A percentile compares a stretch with the other conserved stretches of the same genome.
Conservation (phyloP, 192 early-diverging fungal genomes). For the Obelidium mucronatum region DNA sequence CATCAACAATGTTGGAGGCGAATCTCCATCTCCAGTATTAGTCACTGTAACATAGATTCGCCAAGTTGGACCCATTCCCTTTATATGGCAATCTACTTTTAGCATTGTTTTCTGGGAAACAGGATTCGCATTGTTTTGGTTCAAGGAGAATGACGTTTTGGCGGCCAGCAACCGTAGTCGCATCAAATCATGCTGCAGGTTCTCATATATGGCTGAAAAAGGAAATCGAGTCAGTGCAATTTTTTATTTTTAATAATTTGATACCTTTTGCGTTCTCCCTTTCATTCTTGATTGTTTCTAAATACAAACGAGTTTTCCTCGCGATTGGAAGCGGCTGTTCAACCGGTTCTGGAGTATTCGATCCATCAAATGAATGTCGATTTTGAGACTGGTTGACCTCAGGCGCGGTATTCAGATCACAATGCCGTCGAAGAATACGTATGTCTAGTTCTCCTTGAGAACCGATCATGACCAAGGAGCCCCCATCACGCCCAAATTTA, state of each 20-base stretch:
- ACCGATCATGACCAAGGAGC: conserved; percentile 25
- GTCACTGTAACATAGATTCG: neutral
- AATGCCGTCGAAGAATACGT: conserved; percentile 26
- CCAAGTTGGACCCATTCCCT: conserved; percentile 25
- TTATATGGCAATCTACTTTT: neutral
- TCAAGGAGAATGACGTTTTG: neutral
- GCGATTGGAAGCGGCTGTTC: neutral
- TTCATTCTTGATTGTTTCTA: conserved; percentile 28
- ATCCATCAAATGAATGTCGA: too few relatives aligned
- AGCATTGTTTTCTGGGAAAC: neutral
- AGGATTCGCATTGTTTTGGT: neutral
- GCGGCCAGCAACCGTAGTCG: neutral
- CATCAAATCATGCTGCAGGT: conserved; percentile 19
- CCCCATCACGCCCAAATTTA: conserved; percentile 25
- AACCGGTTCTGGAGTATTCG: neutral
- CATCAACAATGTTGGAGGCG: neutral
- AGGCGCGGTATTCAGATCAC: neutral
- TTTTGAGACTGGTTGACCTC: too few relatives aligned
- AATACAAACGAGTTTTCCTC: conserved; percentile 14
- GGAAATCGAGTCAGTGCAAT: neutral
- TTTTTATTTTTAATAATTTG: too few relatives aligned
- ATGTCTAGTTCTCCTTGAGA: conserved; percentile 18
- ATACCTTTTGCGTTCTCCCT: conserved; percentile 24
- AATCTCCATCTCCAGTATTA: conserved; percentile 1
- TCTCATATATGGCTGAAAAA: conserved; percentile 9